Base-by-base conservation (phyloP, 306 rosid genomes). In the cucumber (Cucumis sativus) region DNA sequence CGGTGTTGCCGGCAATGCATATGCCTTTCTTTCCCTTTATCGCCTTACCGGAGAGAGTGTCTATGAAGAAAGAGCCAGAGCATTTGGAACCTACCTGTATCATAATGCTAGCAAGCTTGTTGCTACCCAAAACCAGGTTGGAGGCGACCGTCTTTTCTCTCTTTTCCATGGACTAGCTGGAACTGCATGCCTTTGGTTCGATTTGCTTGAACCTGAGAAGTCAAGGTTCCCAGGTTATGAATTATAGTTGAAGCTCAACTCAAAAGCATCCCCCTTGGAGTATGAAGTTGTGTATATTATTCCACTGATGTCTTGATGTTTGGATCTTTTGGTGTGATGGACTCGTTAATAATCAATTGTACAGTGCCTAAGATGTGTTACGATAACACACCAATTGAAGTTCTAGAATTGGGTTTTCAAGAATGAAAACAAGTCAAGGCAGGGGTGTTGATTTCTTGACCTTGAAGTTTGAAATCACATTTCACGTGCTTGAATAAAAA, bases 141-240 rank as follows among this genome's bases (percentile, higher is more conserved):
- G 78, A 13, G 82, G 73, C 17, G 84, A 70, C 33, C 80, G 75
- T 84, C 84, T 75, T 9, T 88, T 84, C 74, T 94, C 98, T 41
- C 96, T 94, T 14, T 91, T 91, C 77, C 92, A 88, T 47, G 98
- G 98, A 59, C 91, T 91, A 14, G 96, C 94, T 23, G 98, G 98
- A 23, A 81, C 84, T 4, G 88, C 93, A 41, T 90, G 98, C 82
- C 91, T 94, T 66, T 90, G 94, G 96, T 91, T 91, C 80, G 97
- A 94, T 84, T 69, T 91, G 77, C 80, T 88, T 57, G 78, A 82
- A 25, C 94, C 90, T 1, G 56, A 86, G n/a, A 83, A 81, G 56
- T 88, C 98, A 21, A 86, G 87, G 77, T 94, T 94, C 76, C 98
- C 97, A 1, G 94, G 96, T 30, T 91, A 90, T 79, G 98, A 94